These are phyloP conservation scores for Yamadazyma akitaensis DNA, from an alignment of 805 yeast genomes.

Conservation along the genomic window DNA sequence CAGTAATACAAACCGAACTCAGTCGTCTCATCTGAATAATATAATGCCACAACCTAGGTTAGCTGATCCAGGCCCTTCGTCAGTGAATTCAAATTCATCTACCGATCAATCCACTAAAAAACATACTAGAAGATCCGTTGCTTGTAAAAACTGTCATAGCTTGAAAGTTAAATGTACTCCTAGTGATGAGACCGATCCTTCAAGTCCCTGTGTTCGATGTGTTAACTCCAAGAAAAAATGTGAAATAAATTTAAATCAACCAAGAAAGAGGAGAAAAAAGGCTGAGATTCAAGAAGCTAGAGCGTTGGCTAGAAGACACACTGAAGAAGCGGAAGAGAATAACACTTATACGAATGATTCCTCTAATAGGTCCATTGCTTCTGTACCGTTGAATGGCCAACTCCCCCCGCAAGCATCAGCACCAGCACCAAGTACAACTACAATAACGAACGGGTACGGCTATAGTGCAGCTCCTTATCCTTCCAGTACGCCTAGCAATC, in stretches of 20 bases:
- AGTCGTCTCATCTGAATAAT: too few species aligned
- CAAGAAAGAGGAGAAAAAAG: slow-evolving; percentile 47
- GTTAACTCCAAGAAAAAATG: slow-evolving; percentile 60
- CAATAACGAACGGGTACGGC: not conserved
- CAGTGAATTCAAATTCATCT: not conserved
- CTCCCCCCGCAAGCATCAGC: not conserved
- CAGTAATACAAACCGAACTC: not conserved
- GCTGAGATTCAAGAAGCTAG: slow-evolving; percentile 21
- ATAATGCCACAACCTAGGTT: too few species aligned
- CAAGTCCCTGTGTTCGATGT: slow-evolving; percentile 74
- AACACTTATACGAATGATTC: not conserved
- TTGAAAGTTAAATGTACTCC: slow-evolving; percentile 85
- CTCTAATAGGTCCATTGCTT: not conserved
- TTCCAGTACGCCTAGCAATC: slow-evolving; percentile 1
- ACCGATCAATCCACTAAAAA: slow-evolving; percentile 1
- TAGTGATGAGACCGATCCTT: slow-evolving; percentile 51
- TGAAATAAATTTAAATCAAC: slow-evolving; percentile 60
- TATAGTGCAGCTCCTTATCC: slow-evolving; percentile 7
- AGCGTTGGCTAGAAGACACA: not conserved
- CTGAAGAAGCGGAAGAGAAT: not conserved
- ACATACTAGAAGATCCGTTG: slow-evolving; percentile 46
- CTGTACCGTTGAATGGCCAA: not conserved
- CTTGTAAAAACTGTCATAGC: slow-evolving; percentile 74
- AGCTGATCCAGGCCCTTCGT: not conserved
- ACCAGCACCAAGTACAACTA: not conserved